A percentile compares a stretch with the other conserved stretches of the same genome.
phyloP scores from a whole-genome alignment of 192 early-diverging fungal species.

The Rhizophagus clarus region DNA sequence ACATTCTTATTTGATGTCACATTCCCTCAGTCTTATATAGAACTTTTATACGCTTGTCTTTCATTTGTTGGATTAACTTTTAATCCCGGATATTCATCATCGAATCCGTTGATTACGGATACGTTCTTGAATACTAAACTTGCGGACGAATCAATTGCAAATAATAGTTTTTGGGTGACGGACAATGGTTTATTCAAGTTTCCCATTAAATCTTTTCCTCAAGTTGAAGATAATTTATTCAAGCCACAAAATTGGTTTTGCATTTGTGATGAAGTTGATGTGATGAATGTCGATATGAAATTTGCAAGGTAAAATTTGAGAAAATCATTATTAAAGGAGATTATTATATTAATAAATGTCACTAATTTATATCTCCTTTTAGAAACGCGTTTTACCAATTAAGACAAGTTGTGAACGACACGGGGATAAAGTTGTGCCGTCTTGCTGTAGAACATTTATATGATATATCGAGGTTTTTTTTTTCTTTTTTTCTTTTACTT shows the following conservation, averaged over 20 bases:
- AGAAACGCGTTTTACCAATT: conserved; percentile 56
- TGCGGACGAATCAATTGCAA: conserved; percentile 9
- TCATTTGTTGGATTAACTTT: conserved; percentile 51
- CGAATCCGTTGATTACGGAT: conserved; percentile 17
- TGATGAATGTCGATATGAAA: conserved; percentile 25
- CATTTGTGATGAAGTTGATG: conserved; percentile 22
- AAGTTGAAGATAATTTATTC: conserved; percentile 40
- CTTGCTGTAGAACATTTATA: conserved; percentile 47
- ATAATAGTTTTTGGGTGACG: conserved; percentile 26
- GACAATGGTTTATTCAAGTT: conserved; percentile 32
- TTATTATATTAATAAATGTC: not conserved
- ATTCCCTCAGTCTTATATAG: conserved; percentile 40
- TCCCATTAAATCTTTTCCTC: conserved; percentile 41
- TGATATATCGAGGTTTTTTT: not conserved
- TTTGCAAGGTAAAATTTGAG: conserved; percentile 39
- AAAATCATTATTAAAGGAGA: not conserved
- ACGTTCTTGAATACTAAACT: conserved; percentile 9
- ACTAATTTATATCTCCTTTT: not conserved
- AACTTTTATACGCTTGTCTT: conserved; percentile 53
- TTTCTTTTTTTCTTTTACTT: too few species aligned
- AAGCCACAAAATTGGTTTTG: conserved; percentile 38
- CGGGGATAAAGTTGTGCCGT: conserved; percentile 42
- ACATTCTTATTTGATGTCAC: conserved; percentile 47
- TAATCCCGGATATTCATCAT: conserved; percentile 41
- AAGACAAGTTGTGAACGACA: conserved; percentile 35